Evolutionary conservation across 441 rosid species (phyloP), one percentile per base, ranked within the genome.

Genomic region (Populus hybrid): DNA sequence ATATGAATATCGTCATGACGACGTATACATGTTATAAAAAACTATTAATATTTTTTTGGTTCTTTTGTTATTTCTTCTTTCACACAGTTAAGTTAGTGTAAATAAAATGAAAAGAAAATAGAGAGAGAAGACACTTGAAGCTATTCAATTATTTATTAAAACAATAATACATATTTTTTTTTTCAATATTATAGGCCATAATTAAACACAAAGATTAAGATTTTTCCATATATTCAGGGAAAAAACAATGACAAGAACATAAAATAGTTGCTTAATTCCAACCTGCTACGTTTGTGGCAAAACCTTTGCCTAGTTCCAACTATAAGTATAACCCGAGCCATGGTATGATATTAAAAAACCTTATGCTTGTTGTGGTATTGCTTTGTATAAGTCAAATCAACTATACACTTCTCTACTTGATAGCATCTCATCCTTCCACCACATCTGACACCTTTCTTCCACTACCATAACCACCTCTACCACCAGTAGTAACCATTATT

Each of bases 251-350:
- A 20, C 10, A 34, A 74, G 50, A 73, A 50, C 21, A 57, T 21
- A 28, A 16, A 18, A 20, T 24, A 28, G 8, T 5, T 38, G 40
- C 53, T 30, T 16, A 74, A 38, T 65, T 24, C 67, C 40, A 74
- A 87, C 92, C 91, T 88, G 92, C 91, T 90, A 61, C 90, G 88
- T 87, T 90, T 90, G 81, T 90, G 91, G 79, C 92, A 89, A 77
- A 90, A 89, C 38, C 94, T 80, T 81, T 90, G 89, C 81, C 83
- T 82, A 26, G 82, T 76, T 6, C 90, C 91, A 77, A 72, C 84
- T n/a, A 87, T 82, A 70, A 86, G 77, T 75, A 87, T 91, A 68
- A 77, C 78, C 80, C 84, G 83, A 80, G 94, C 89, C 81, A 87
- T 89, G 32, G 92, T 75, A 70, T 89, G 92, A 70, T 76, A 38